These are phyloP conservation scores for Euphorbia pulcherrima DNA, from an alignment of 345 rosid species.

Conservation along the genomic window DNA sequence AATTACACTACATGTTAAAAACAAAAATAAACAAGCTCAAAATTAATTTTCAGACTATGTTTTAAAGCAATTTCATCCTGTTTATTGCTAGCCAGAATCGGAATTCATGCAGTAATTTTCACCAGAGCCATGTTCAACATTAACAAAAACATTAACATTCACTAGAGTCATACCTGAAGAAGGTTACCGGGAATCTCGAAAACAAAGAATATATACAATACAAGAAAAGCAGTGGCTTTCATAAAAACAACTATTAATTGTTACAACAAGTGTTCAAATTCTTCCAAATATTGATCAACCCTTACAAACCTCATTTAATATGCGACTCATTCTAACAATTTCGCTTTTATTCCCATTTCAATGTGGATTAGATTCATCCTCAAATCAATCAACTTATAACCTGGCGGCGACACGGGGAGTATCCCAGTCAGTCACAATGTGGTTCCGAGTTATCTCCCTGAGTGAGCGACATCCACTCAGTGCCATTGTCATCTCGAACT, in stretches of 20 bases:
- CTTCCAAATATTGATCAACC: constrained; percentile 6
- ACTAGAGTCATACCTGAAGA: too few species aligned
- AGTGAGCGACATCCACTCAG: constrained; percentile 79
- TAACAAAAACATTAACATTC: too few species aligned
- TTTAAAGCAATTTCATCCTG: too few species aligned
- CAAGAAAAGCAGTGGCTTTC: constrained; percentile 13
- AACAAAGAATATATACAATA: constrained; percentile 1
- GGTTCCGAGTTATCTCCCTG: constrained; percentile 72
- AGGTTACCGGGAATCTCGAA: too few species aligned
- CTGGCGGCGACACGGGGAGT: constrained; percentile 28
- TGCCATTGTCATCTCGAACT: constrained; percentile 90
- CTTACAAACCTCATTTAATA: not conserved
- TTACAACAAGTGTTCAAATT: not conserved
- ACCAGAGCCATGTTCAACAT: too few species aligned
- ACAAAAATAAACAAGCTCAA: too few species aligned
- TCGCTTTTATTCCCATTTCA: not conserved
- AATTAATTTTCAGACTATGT: too few species aligned
- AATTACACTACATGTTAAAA: too few species aligned
- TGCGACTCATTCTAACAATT: not conserved
- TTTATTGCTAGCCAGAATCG: too few species aligned
- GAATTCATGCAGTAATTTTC: too few species aligned
- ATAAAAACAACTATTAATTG: not conserved
- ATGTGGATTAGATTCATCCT: not conserved
- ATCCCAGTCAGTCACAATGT: constrained; percentile 69
- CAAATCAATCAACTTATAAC: constrained; percentile 12